phyloP scores from a whole-genome alignment of 306 rosid species.

The Quercus bicolor region DNA sequence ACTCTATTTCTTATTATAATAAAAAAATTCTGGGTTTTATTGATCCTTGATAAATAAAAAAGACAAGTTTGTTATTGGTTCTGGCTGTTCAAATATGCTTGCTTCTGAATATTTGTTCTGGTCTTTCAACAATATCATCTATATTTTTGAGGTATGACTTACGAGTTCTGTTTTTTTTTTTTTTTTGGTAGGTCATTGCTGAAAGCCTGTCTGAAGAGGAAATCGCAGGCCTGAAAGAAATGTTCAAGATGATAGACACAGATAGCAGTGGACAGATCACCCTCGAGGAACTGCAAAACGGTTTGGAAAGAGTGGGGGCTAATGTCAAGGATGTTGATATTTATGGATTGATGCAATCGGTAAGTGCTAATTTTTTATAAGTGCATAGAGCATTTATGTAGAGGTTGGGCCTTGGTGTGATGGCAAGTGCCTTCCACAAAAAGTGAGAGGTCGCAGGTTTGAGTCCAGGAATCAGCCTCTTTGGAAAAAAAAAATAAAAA shows the following conservation, averaged over 20 bases:
- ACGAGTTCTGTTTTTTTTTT: not conserved
- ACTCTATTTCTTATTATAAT: not conserved
- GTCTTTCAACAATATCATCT: not conserved
- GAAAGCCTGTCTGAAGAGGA: slow-evolving; percentile 91
- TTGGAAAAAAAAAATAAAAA: too few species aligned
- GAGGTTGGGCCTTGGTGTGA: too few species aligned
- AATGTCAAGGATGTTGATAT: slow-evolving; percentile 77
- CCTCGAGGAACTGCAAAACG: slow-evolving; percentile 84
- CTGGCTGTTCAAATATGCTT: not conserved
- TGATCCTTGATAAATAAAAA: not conserved
- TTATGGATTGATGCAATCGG: slow-evolving; percentile 80
- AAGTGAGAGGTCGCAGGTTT: too few species aligned
- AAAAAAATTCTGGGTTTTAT: not conserved
- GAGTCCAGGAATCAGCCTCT: too few species aligned
- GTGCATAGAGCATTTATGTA: not conserved
- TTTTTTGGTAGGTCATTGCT: slow-evolving; percentile 67
- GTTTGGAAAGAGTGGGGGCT: slow-evolving; percentile 82
- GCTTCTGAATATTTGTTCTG: not conserved
- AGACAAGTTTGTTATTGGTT: not conserved
- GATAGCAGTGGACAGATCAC: slow-evolving; percentile 89
- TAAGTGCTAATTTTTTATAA: slow-evolving; percentile 32
- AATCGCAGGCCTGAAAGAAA: slow-evolving; percentile 87
- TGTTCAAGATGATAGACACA: slow-evolving; percentile 89
- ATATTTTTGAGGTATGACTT: slow-evolving; percentile 28
- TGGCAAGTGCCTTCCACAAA: not conserved